Base-by-base conservation (phyloP, 2,329 filamentous ascomycete genomes). In the Drechslerella dactyloides region DNA sequence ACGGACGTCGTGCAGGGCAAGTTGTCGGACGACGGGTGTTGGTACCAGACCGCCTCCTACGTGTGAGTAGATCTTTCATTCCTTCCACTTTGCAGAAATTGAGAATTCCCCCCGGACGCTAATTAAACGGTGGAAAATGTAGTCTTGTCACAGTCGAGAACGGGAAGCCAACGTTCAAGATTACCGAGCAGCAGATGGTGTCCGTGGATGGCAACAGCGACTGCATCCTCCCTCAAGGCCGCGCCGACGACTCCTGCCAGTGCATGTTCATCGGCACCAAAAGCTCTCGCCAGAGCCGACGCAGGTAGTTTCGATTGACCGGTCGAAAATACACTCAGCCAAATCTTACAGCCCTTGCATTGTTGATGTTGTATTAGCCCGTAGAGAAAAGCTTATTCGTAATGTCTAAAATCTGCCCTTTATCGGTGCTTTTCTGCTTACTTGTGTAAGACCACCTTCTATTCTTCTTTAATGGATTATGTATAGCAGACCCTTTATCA, bases 131-230 rank as follows among this genome's bases (percentile, higher is more conserved):
- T 8, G 30, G 8, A 17, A n/a, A 7, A 24, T 23, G 59, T 40
- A 70, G 66, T 15, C 54, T 59, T 4, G 54, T 70, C 21, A 64
- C 66, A 3, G 40, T 70, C 23, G 48, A 55, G 33, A 17, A 70
- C 27, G 50, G 40, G 7, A 46, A 59, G 17, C 27, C 66, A 27
- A 70, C 66, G 1, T 70, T 64, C 33, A 64, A 60, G 19, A 70
- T 70, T 30, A 70, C 59, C 27, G 66, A 70, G 52, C 57, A 64
- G 33, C 66, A 70, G 21, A 70, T 70, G 66, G 66, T 70, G 3
- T 48, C 54, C 15, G 40, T 59, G 2, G 48, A 58, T 10, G 54
- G 44, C 27, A 8, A 33, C n/a, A n/a, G n/a, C 37, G 50, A 62
- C 21, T 70, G 66, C 33, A 46, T 54, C 40, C 66, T 70, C 19